Evolutionary conservation across 2,329 filamentous ascomycete species (phyloP).

Genomic region (Trichoderma brevicompactum): DNA sequence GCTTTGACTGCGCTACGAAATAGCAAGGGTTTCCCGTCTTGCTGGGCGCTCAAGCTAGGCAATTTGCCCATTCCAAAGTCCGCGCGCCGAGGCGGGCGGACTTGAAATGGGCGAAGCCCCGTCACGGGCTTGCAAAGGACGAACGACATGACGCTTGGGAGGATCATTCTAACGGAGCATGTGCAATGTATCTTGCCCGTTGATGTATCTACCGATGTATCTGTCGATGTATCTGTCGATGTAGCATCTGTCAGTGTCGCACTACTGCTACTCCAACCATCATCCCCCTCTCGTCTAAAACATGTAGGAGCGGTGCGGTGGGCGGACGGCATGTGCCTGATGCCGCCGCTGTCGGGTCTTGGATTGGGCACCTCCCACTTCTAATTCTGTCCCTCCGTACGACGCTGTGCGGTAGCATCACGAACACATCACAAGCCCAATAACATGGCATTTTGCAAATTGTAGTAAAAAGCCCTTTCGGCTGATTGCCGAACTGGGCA

Average conservation of each 20-base stretch:
- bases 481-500: conserved; percentile 21
- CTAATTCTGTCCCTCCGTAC: background rate
- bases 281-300: background rate
- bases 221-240: no score
- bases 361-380: background rate
- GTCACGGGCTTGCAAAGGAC: background rate
- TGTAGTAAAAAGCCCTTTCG: background rate
- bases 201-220: no score
- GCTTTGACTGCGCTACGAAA: background rate
- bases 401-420: background rate
- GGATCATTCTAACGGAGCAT: background rate
- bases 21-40: conserved; percentile 14
- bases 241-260: no score
- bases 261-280: no score
- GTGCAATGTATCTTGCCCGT: background rate
- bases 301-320: background rate
- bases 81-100: conserved; percentile 26
- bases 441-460: background rate
- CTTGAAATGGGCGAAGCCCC: conserved; percentile 7
- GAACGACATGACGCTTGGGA: background rate
- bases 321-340: background rate
- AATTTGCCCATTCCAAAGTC: conserved; percentile 17
- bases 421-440: background rate
- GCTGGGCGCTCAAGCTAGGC: conserved; percentile 7
- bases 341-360: background rate